These are phyloP conservation scores for Ceratobasidium sp. DNA, from an alignment of 1,284 basidiomycete genomes.

Conservation along the genomic window DNA sequence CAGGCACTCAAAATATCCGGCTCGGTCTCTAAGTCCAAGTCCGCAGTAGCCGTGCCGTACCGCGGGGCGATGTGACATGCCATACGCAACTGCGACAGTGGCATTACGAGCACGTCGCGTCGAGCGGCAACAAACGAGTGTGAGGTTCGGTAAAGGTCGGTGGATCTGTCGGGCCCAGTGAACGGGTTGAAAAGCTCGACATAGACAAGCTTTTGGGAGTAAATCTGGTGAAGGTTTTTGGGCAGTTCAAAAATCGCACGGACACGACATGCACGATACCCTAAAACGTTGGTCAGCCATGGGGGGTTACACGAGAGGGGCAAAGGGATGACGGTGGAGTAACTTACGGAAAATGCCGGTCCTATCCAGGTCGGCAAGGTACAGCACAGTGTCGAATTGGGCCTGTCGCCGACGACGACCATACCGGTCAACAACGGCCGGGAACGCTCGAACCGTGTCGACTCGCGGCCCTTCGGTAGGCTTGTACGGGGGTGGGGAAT, in stretches of 20 bases:
- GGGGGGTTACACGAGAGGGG: not conserved
- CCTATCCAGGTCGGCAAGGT: not conserved
- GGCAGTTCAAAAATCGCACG: conserved; percentile 21
- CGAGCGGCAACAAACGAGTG: not conserved
- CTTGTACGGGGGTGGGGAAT: not conserved
- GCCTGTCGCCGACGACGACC: not conserved
- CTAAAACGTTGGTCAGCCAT: not conserved
- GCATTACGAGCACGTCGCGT: not conserved
- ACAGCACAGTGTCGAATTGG: not conserved
- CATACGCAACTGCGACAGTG: conserved; percentile 5
- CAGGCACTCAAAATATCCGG: not conserved
- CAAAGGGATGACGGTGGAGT: not conserved
- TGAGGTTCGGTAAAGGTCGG: not conserved
- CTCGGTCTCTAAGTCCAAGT: not conserved
- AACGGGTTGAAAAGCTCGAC: conserved; percentile 14
- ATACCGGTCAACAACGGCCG: not conserved
- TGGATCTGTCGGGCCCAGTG: not conserved
- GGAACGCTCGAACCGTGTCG: not conserved
- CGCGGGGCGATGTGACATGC: conserved; percentile 11
- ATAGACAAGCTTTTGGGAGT: not conserved
- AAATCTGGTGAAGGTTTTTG: not conserved
- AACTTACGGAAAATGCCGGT: not conserved
- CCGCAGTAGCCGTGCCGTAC: not conserved
- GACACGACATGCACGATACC: conserved; percentile 10
- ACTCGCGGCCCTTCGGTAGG: not conserved